phyloP scores from a whole-genome alignment of 495 filamentous ascomycete genomes.

The Bacidia rubella region DNA sequence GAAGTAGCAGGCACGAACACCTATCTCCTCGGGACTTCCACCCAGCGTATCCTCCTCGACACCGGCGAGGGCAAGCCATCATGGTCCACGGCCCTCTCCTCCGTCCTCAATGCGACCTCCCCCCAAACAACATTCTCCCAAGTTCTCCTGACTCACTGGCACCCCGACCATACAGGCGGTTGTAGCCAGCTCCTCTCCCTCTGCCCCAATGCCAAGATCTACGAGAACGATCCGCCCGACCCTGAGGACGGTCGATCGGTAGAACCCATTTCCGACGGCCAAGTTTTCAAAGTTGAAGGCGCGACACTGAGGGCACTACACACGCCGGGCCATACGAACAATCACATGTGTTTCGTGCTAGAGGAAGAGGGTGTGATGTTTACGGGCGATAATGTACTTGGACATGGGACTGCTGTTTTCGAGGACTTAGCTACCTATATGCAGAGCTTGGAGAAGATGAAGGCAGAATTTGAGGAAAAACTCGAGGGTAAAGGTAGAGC shows the following conservation, averaged over 20 bases:
- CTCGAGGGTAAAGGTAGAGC: slow-evolving; percentile 54
- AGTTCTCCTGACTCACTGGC: slow-evolving; percentile 79
- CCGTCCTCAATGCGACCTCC: slow-evolving; percentile 50
- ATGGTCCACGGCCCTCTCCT: slow-evolving; percentile 45
- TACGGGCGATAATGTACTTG: slow-evolving; percentile 89
- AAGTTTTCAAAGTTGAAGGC: slow-evolving; percentile 60
- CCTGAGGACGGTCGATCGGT: slow-evolving; percentile 3
- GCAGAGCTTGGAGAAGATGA: slow-evolving; percentile 58
- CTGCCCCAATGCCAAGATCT: slow-evolving; percentile 41
- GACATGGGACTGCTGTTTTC: slow-evolving; percentile 87
- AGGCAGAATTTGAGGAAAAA: slow-evolving; percentile 42
- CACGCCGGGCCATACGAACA: slow-evolving; percentile 74
- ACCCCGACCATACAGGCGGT: slow-evolving; percentile 72
- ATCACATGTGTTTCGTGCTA: slow-evolving; percentile 67
- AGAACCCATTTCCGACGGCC: slow-evolving; percentile 46
- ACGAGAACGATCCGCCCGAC: slow-evolving; percentile 37
- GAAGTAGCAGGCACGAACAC: slow-evolving; percentile 64
- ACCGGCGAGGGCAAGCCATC: slow-evolving; percentile 56
- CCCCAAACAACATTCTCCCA: slow-evolving; percentile 45
- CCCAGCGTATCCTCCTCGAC: slow-evolving; percentile 59
- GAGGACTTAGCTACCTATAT: slow-evolving; percentile 69
- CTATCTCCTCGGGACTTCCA: slow-evolving; percentile 63
- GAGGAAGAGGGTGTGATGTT: slow-evolving; percentile 76
- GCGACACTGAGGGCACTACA: slow-evolving; percentile 61
- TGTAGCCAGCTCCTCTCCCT: slow-evolving; percentile 48